These are phyloP conservation scores for Camellia oleifera DNA, from an alignment of 179 eudicot genomes.

Conservation along the genomic window DNA sequence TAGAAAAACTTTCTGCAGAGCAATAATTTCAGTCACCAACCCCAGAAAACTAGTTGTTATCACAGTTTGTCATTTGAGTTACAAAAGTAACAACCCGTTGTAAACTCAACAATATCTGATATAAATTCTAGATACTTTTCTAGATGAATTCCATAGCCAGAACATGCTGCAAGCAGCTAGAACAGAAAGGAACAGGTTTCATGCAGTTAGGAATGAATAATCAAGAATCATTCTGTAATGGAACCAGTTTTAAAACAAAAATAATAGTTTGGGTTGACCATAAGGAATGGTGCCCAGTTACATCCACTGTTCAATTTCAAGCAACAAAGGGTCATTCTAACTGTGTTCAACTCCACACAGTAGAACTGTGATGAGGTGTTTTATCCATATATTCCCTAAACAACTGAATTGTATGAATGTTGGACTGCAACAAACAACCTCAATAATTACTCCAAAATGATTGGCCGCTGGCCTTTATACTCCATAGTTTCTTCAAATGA, in stretches of 20 bases:
- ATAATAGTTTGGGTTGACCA: neutral
- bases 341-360: neutral
- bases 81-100: neutral
- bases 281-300: neutral
- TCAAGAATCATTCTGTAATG: neutral
- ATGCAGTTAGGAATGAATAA: neutral
- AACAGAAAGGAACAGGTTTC: neutral
- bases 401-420: neutral
- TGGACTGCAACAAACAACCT: neutral
- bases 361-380: neutral
- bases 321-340: neutral
- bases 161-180: constrained; percentile 1
- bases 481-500: neutral
- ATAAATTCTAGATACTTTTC: neutral
- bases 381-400: neutral
- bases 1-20: neutral
- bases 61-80: neutral
- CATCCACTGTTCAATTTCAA: neutral
- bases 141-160: neutral
- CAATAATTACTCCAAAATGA: neutral
- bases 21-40: neutral
- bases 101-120: neutral
- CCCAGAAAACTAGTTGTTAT: no score
- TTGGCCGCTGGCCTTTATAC: neutral
- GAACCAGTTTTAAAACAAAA: neutral